Base-by-base conservation (phyloP, 2,329 filamentous ascomycete genomes). In the Colletotrichum orchidophilum region DNA sequence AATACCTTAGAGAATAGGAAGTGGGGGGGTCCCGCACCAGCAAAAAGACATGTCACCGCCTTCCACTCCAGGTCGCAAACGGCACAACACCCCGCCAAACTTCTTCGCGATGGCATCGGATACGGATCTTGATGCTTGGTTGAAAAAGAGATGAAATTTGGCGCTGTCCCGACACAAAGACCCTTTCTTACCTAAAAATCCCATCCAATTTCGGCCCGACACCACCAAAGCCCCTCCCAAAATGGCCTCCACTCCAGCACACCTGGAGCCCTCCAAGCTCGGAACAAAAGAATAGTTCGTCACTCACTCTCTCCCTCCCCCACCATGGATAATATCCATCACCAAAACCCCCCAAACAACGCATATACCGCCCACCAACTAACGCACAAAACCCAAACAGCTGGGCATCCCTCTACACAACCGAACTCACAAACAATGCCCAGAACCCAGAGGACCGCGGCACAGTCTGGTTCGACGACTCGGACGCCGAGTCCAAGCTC, bases 391-490 rank as follows among this genome's bases (percentile, higher is more conserved):
- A 15, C 13, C 46, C 26, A 27, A 35, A 39, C 71, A 95, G 93
- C 83, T 95, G 93, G 93, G 91, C 96, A 81, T 83, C 83, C 24
- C 89, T 94, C 73, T 96, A 97, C 85, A 84, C 86, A 1, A 87
- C 85, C 75, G 93, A 96, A 81, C 85, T 94, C 63, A 80, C 84
- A 71, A 96, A 96, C 83, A 90, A 95, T 81, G 83, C 88, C 64
- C 81, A 88, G 73, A 90, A 97, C 82, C 90, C 93, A 11, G 82
- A 88, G 67, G 94, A 97, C 84, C 92, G 92, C 71, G 96, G 96
- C 75, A 97, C 95, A 33, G 91, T 96, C 76, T 99, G 96, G 96
- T 99, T 99, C 87, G 93, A 95, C 80, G 96, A 98, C 83, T 93
- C 94, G 35, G 91, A 93, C 78, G 96, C 96, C 73, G 94, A 97